Percentiles rank a stretch among this genome's conserved stretches.
phyloP scores from a whole-genome alignment of 169 alveolate genomes.

The Babesia bovis region DNA sequence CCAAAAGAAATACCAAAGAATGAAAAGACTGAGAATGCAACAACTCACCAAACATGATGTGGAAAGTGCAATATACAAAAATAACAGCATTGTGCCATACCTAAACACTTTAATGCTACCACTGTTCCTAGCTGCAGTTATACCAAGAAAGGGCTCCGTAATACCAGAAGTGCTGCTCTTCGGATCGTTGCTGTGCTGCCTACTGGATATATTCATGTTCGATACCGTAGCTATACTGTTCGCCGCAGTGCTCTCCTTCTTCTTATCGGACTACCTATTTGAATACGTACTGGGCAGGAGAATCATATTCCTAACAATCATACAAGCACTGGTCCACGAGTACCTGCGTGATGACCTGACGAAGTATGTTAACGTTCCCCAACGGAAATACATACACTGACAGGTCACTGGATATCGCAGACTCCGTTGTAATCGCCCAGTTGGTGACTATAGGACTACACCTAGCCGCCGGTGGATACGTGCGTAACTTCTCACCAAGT shows the following conservation, averaged over 20 bases:
- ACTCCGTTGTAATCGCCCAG: constrained; percentile 10
- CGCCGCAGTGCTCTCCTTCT: not conserved
- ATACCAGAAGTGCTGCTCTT: constrained; percentile 8
- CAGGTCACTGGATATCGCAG: constrained; percentile 23
- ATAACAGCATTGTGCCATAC: constrained; percentile 15
- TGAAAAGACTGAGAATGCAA: not conserved
- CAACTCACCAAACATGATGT: not conserved
- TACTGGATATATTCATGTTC: not conserved
- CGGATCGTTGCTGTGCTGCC: constrained; percentile 18
- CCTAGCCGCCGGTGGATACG: constrained; percentile 1
- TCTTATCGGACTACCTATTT: not conserved
- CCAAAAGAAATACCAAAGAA: constrained; percentile 20
- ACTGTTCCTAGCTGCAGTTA: constrained; percentile 3
- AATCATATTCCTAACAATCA: not conserved
- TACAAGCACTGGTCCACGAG: not conserved
- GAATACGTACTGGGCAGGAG: not conserved
- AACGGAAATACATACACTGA: not conserved
- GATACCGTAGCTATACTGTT: not conserved
- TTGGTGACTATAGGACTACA: not conserved
- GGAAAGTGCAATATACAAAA: not conserved
- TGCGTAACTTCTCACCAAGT: not conserved
- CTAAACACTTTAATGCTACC: constrained; percentile 8
- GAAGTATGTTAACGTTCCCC: not conserved
- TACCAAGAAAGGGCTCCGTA: not conserved
- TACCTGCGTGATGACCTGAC: constrained; percentile 4